Conservation (phyloP, 306 rosid genomes). For the Canavalia ensiformis region DNA sequence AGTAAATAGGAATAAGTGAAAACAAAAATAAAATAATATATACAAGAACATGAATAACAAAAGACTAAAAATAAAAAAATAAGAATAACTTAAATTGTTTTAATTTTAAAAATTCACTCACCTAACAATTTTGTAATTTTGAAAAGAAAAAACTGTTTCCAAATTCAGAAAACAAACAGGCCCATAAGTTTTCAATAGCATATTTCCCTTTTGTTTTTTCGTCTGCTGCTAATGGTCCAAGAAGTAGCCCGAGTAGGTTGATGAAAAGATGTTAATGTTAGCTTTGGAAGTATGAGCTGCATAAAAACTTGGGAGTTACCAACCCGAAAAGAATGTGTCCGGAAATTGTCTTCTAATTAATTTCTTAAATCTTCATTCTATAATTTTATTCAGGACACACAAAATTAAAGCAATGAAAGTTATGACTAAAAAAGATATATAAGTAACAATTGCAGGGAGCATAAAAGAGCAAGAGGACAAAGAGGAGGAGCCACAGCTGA, state of each 20-base stretch:
- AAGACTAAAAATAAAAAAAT: too few relatives aligned
- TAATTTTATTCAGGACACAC: background rate
- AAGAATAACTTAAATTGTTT: too few relatives aligned
- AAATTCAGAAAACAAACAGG: too few relatives aligned
- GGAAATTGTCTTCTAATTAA: background rate
- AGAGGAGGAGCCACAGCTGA: background rate
- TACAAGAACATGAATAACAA: too few relatives aligned
- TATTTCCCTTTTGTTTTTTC: background rate
- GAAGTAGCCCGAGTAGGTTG: background rate
- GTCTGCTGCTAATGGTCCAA: too few relatives aligned
- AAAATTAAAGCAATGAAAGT: background rate
- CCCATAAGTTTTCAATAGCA: too few relatives aligned
- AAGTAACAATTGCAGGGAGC: background rate
- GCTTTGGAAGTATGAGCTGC: too few relatives aligned
- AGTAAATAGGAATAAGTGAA: too few relatives aligned
- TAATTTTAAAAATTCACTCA: too few relatives aligned
- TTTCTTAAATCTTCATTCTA: background rate
- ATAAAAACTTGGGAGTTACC: background rate
- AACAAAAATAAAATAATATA: too few relatives aligned
- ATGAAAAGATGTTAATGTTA: background rate
- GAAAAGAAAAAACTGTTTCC: too few relatives aligned
- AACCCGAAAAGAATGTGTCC: background rate
- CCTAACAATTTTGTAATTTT: too few relatives aligned
- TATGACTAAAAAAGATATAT: background rate
- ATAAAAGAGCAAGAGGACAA: constrained; percentile 6